Evolutionary conservation across 2,329 filamentous ascomycete genomes (phyloP).

Genomic region (Xylaria sp.): DNA sequence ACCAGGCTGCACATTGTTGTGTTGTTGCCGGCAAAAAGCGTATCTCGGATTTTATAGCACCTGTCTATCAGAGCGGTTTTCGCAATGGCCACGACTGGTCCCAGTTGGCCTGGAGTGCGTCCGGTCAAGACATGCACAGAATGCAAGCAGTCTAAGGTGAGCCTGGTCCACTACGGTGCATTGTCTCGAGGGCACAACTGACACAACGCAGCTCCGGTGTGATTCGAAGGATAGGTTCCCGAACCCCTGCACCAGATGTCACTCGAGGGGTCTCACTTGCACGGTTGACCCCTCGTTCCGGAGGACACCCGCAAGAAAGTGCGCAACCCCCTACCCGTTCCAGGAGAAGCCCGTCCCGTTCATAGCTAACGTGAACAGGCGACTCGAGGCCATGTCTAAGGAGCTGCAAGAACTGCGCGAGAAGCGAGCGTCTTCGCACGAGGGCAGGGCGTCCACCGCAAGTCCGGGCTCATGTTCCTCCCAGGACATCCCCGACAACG

Average conservation of each 20-base stretch:
- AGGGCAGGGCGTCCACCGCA: slow-evolving; percentile 21
- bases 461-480: slow-evolving; percentile 30
- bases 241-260: slow-evolving; percentile 36
- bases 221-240: slow-evolving; percentile 38
- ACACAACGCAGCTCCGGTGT: slow-evolving; percentile 33
- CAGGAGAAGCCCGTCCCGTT: no score
- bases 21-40: no score
- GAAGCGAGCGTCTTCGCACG: slow-evolving; percentile 23
- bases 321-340: no score
- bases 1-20: no score
- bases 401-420: slow-evolving; percentile 37
- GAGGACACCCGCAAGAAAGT: slow-evolving; percentile 38
- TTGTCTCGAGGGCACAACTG: slow-evolving; percentile 9
- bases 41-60: no score
- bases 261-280: slow-evolving; percentile 33
- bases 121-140: slow-evolving; percentile 37
- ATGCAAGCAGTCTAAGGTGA: slow-evolving; percentile 37
- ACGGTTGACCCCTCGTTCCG: slow-evolving; percentile 38
- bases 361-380: slow-evolving; percentile 23
- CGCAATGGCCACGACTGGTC: slow-evolving; percentile 27
- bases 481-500: slow-evolving; percentile 19
- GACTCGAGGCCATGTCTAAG: slow-evolving; percentile 38
- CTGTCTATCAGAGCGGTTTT: not conserved
- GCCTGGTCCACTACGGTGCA: slow-evolving; percentile 3
- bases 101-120: slow-evolving; percentile 32